Conservation (phyloP, 345 rosid genomes). For the Ricinus communis region DNA sequence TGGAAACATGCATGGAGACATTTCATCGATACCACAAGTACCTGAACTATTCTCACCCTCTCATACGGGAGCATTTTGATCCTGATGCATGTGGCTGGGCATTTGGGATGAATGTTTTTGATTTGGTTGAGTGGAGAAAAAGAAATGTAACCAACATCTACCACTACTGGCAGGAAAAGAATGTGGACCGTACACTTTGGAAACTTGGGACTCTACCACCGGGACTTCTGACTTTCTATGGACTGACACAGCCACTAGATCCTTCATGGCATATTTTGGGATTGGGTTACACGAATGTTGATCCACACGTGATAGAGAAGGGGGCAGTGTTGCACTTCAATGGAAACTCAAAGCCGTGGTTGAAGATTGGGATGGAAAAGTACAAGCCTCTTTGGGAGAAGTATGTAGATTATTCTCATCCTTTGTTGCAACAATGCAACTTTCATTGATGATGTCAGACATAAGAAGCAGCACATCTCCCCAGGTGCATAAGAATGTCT, state of each 20-base stretch:
- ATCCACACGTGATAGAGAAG: conserved; percentile 68
- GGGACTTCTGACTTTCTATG: conserved; percentile 84
- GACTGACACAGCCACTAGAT: conserved; percentile 77
- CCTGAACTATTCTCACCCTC: conserved; percentile 53
- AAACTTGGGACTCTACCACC: conserved; percentile 93
- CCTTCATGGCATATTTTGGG: conserved; percentile 89
- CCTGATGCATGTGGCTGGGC: conserved; percentile 99
- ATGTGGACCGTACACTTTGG: conserved; percentile 85
- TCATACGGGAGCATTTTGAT: conserved; percentile 80
- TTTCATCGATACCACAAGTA: conserved; percentile 70
- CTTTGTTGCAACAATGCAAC: conserved; percentile 81
- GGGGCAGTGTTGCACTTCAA: conserved; percentile 96
- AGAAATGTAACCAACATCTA: conserved; percentile 87
- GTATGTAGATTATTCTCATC: conserved; percentile 77
- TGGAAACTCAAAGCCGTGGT: conserved; percentile 94
- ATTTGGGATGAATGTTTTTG: conserved; percentile 90
- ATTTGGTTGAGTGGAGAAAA: conserved; percentile 84
- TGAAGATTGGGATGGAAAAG: conserved; percentile 94
- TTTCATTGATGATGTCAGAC: conserved; percentile 55
- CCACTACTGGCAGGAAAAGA: conserved; percentile 92
- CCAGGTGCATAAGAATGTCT: conserved; percentile 7
- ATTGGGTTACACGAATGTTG: conserved; percentile 83
- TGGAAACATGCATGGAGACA: conserved; percentile 96
- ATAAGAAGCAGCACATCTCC: not conserved
- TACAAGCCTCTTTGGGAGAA: conserved; percentile 95